Evolutionary conservation across 192 early-diverging fungal species (phyloP), one percentile per base, ranked within the genome.

Genomic region (Coemansia sp.): DNA sequence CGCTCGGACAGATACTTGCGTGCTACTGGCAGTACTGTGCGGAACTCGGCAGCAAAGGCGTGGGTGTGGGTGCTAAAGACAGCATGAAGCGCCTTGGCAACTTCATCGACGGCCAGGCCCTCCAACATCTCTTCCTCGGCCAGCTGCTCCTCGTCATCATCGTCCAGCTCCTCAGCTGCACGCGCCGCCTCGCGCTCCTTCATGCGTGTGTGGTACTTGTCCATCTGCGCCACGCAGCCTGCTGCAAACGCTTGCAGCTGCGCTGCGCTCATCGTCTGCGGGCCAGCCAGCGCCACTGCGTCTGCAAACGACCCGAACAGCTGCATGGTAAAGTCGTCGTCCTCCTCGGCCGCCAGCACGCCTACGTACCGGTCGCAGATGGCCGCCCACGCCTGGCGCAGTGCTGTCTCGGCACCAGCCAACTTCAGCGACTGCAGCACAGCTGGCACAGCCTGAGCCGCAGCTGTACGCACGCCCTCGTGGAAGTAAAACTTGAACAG

Each of bases 401-500:
- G 71, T 22, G 71, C 63, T 10, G 68, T 44, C 0, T 41, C 66
- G 24, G 75, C 64, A 18, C 66, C 70, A 4, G 60, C 76, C 27
- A 83, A 77, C 53, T 83, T 81, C 33, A 87, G 80, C 27, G 85
- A 58, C 42, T 72, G 72, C 56, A 99, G 81, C 57, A 99, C 73
- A 19, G 83, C 81, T 8, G 96, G 93, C 61, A 99, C 88, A 0
- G 87, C 74, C 0, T 84, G 78, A 8, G 91, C 91, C 1, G 96
- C 94, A 9, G 95, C 93, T 50, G 90, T 81, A 32, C 95, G 84
- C 36, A 98, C 95, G 67, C 92, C 96, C 63, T 98, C 96, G 72
- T 98, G 92, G 88, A 96, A 97, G 75, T 92, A 94, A 82, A 98
- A 99, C 68, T 90, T 89, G 76, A 99, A 83, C 18, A 98, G 74